Percentiles rank a stretch among this genome's conserved stretches.
These are phyloP conservation scores for Epichloe elymi DNA, from an alignment of 2,329 filamentous ascomycete genomes.

Conservation along the genomic window DNA sequence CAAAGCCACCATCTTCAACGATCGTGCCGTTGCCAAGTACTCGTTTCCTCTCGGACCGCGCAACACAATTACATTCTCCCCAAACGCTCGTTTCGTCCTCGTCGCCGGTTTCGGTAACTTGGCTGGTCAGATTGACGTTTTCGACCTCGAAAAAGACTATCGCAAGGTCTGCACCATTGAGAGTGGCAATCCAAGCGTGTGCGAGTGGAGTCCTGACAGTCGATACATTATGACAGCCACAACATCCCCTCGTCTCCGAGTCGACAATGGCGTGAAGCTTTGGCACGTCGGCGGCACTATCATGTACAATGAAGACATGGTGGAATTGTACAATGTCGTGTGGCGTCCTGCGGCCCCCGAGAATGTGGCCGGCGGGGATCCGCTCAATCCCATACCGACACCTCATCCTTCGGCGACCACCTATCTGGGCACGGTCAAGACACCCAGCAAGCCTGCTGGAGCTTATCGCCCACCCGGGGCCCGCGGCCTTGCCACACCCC, in stretches of 20 bases:
- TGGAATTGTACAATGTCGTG: conserved; percentile 78
- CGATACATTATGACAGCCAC: conserved; percentile 95
- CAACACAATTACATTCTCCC: conserved; percentile 92
- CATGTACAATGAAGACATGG: conserved; percentile 93
- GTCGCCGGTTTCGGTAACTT: conserved; percentile 96
- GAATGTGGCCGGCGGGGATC: conserved; percentile 50
- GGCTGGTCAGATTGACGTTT: conserved; percentile 94
- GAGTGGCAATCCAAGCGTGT: conserved; percentile 89
- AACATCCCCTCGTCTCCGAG: conserved; percentile 83
- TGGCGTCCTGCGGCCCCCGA: conserved; percentile 68
- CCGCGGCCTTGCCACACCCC: conserved; percentile 72
- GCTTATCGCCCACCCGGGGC: conserved; percentile 93
- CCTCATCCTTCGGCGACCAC: conserved; percentile 73
- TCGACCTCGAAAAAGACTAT: conserved; percentile 90
- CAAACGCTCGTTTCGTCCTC: conserved; percentile 81
- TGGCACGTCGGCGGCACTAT: conserved; percentile 83
- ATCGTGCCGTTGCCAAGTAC: conserved; percentile 68
- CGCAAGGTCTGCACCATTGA: conserved; percentile 87
- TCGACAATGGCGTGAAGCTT: conserved; percentile 91
- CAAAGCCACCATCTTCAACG: conserved; percentile 96
- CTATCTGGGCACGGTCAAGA: conserved; percentile 79
- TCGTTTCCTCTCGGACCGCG: conserved; percentile 77
- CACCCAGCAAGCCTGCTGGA: conserved; percentile 90
- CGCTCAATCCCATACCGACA: conserved; percentile 58
- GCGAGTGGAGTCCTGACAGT: conserved; percentile 94